Conservation (phyloP, 2,329 filamentous ascomycete species). For the Achaetomium macrosporum region DNA sequence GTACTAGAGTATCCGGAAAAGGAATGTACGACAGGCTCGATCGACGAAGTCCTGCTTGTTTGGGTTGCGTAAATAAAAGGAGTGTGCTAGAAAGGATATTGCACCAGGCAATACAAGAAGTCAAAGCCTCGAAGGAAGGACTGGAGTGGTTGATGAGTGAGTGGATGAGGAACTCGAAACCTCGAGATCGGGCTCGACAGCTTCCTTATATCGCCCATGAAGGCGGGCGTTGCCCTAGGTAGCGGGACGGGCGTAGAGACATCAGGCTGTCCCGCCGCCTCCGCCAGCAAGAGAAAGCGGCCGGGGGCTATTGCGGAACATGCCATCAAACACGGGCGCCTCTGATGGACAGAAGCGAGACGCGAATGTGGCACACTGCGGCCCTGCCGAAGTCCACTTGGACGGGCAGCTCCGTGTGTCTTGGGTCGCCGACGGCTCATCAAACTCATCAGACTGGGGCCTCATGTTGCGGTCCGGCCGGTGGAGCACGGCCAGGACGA, state of each 20-base stretch:
- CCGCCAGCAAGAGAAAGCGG: neutral
- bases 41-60: conserved; percentile 23
- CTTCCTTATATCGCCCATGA: conserved; percentile 14
- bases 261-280: neutral
- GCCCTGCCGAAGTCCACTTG: neutral
- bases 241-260: neutral
- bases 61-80: conserved; percentile 4
- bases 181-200: neutral
- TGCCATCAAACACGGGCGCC: conserved; percentile 4
- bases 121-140: conserved; percentile 30
- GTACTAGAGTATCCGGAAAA: conserved; percentile 22
- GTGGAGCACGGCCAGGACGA: neutral
- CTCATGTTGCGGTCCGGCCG: conserved; percentile 4
- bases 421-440: neutral
- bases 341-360: conserved; percentile 6
- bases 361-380: neutral
- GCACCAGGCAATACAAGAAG: conserved; percentile 37
- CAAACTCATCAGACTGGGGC: conserved; percentile 1
- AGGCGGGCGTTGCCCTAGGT: neutral
- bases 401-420: neutral
- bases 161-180: conserved; percentile 24
- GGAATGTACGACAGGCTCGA: conserved; percentile 22
- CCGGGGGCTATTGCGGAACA: neutral
- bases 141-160: conserved; percentile 22
- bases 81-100: conserved; percentile 32